phyloP scores from a whole-genome alignment of 345 rosid genomes.

The Acer saccharum region DNA sequence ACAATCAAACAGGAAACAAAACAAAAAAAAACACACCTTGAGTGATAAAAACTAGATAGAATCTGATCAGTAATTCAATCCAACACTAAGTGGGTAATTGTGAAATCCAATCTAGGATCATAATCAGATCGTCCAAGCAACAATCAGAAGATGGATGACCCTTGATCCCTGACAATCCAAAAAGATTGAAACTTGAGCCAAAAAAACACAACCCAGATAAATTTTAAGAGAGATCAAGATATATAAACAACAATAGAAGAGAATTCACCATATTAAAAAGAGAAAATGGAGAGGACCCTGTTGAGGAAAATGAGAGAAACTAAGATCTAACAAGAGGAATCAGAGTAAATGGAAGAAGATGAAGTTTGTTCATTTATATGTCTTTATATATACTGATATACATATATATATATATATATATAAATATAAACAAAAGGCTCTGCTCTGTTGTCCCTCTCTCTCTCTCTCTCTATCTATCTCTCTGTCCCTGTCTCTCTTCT shows the following conservation, averaged over 20 bases:
- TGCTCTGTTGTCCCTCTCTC: conserved; percentile 17
- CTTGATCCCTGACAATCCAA: conserved; percentile 31
- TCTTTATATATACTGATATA: conserved; percentile 18
- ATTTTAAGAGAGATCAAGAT: conserved; percentile 34
- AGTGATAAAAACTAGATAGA: conserved; percentile 46
- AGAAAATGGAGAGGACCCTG: conserved; percentile 49
- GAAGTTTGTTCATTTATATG: conserved; percentile 48
- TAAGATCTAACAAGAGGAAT: conserved; percentile 78
- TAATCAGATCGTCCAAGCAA: conserved; percentile 42
- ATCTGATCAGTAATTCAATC: conserved; percentile 55
- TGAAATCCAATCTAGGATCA: conserved; percentile 68
- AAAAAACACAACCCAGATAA: conserved; percentile 29
- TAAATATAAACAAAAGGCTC: conserved; percentile 17
- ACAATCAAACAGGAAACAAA: conserved; percentile 30
- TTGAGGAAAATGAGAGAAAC: conserved; percentile 50
- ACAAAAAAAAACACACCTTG: conserved; percentile 39
- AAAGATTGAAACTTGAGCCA: conserved; percentile 16
- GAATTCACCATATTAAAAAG: conserved; percentile 53
- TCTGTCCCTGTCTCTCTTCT: conserved; percentile 24
- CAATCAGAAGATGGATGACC: conserved; percentile 42
- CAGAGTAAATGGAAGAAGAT: conserved; percentile 55
- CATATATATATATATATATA: neutral
- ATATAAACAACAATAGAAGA: conserved; percentile 13
- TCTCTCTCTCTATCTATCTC: conserved; percentile 28
- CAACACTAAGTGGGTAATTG: conserved; percentile 44